phyloP scores from a whole-genome alignment of 2,329 filamentous ascomycete species.

The Venturia effusa region DNA sequence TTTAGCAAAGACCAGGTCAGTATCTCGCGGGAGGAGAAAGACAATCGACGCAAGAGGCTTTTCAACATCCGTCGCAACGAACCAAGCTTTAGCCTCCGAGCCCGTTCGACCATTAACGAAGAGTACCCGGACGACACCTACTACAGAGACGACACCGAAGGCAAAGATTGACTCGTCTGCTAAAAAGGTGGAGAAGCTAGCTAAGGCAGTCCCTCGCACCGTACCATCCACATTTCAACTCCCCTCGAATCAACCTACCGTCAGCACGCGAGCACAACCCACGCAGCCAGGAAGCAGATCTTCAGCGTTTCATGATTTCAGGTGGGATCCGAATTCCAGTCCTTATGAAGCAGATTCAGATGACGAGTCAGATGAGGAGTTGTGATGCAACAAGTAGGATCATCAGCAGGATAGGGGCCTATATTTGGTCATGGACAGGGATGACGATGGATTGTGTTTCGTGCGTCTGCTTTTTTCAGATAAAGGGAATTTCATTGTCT shows the following conservation, averaged over 20 bases:
- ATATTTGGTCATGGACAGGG: not conserved
- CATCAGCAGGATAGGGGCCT: not conserved
- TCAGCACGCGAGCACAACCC: not conserved
- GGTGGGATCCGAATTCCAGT: not conserved
- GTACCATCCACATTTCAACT: not conserved
- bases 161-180: not conserved
- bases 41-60: not conserved
- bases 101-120: not conserved
- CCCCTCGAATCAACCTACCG: not conserved
- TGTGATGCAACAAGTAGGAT: not conserved
- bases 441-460: too few relatives aligned
- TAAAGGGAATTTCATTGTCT: too few relatives aligned
- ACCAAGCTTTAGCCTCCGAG: not conserved
- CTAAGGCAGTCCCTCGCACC: not conserved
- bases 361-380: not conserved
- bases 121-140: not conserved
- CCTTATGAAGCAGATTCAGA: not conserved
- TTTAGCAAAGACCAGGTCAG: not conserved
- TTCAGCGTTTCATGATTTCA: not conserved
- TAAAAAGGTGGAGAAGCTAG: not conserved
- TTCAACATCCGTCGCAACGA: not conserved
- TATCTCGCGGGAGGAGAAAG: not conserved
- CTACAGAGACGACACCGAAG: not conserved
- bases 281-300: not conserved
- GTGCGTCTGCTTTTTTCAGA: too few relatives aligned